Base-by-base conservation (phyloP, 2,329 filamentous ascomycete species). In the Arthrinium puccinioides region DNA sequence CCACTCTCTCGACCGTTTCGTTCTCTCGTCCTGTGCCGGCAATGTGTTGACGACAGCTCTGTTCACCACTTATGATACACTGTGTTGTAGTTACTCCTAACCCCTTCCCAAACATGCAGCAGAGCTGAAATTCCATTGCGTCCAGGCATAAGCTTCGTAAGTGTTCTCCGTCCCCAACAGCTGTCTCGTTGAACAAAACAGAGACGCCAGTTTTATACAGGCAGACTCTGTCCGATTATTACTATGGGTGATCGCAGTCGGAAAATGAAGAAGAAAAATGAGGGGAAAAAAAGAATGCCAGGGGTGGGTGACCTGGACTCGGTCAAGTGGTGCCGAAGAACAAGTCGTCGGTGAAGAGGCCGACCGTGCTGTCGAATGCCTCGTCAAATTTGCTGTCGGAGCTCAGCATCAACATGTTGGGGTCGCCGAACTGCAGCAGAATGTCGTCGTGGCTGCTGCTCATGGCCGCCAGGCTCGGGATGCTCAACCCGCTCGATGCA, bases 261-360 rank as follows among this genome's bases (percentile, higher is more conserved):
- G 31, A 33, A 9, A 32, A 29, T 9, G 9, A 29, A 32, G 21
- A 23, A 21, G n/a, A 19, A 32, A 21, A 14, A 21, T 14, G 21
- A 8, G 14, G 14, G 13, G 16, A 32, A 10, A 13, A 32, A 21
- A 23, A 9, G 13, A 21, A 21, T 14, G 19, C 30, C 16, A 23
- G 20, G 24, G 24, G 24, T 16, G 20, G 9, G 16, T 11, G 18
- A 23, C 31, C 15, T 5, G 14, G 7, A 23, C 5, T 23, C 13
- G 9, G 13, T 33, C 19, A 33, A 24, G 15, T 39, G 44, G 45
- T 61, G 36, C 64, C 62, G 48, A 74, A 76, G 48, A 76, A 73
- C 38, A 74, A 58, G 43, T 75, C 71, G 38, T 72, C 69, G 42
- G 60, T 64, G 46, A 76, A 74, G 68, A 77, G 70, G 53, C 61